These are phyloP conservation scores for Ophiocytium majus DNA, from an alignment of 352 stramenopile species.

Conservation along the genomic window DNA sequence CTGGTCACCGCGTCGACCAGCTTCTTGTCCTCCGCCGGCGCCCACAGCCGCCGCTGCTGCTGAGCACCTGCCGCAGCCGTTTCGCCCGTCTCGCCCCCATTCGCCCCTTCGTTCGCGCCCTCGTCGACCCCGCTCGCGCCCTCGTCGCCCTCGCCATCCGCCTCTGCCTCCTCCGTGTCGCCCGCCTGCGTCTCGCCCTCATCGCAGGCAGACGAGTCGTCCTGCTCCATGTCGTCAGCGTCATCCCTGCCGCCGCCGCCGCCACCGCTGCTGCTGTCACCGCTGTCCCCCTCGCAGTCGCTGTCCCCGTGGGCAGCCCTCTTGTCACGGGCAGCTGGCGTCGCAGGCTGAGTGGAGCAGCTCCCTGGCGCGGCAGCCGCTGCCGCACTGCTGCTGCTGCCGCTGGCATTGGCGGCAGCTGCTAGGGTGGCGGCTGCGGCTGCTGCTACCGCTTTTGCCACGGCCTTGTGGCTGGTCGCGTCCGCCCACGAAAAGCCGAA, in stretches of 20 bases:
- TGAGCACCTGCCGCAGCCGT: background rate
- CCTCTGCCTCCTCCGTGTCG: background rate
- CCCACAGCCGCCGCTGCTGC: constrained; percentile 26
- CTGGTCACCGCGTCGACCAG: constrained; percentile 30
- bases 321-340: background rate
- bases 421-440: background rate
- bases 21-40: constrained; percentile 32
- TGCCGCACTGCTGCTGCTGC: too few relatives aligned
- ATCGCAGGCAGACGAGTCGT: background rate
- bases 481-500: background rate
- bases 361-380: too few relatives aligned
- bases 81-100: background rate
- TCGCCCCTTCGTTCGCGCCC: background rate
- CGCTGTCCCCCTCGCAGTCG: background rate
- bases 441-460: too few relatives aligned
- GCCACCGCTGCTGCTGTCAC: background rate
- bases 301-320: background rate
- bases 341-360: background rate
- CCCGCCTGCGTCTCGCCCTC: background rate
- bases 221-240: background rate
- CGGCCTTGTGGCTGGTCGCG: background rate
- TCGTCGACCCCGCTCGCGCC: background rate
- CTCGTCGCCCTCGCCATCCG: background rate
- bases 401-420: too few relatives aligned
- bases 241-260: background rate